Percentiles rank a stretch among this genome's conserved stretches.
Evolutionary conservation across 1,284 basidiomycete species (phyloP).

Genomic region (Melampsora larici-populina): DNA sequence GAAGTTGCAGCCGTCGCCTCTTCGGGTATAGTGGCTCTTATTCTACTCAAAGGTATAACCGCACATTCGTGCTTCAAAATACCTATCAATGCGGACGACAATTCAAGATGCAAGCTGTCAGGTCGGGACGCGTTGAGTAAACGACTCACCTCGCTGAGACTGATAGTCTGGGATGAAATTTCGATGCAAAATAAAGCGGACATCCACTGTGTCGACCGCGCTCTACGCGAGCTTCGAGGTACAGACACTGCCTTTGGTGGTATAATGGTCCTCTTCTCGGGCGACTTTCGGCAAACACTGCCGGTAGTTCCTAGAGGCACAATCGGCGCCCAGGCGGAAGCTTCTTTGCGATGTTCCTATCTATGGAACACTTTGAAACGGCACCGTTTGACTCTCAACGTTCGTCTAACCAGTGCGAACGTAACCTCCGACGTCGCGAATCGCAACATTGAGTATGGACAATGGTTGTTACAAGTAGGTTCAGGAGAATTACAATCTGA

Average conservation of each 20-base stretch:
- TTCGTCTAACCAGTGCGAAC: no score
- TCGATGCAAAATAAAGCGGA: conserved; percentile 5
- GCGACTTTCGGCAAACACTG: no score
- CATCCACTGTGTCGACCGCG: conserved; percentile 18
- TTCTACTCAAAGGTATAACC: conserved; percentile 57
- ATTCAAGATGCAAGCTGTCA: not conserved
- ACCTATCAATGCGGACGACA: conserved; percentile 47
- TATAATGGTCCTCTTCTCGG: not conserved
- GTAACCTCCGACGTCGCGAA: no score
- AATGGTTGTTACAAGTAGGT: no score
- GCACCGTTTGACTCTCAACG: no score
- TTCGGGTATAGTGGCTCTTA: conserved; percentile 58
- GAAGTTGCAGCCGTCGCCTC: conserved; percentile 54
- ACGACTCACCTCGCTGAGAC: not conserved
- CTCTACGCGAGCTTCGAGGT: not conserved
- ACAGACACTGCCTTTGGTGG: not conserved
- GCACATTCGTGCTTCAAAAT: conserved; percentile 58
- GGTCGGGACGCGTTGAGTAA: not conserved
- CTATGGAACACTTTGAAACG: no score
- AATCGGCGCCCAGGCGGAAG: no score
- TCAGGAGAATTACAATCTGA: no score
- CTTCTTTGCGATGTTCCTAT: no score
- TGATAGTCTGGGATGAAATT: conserved; percentile 42
- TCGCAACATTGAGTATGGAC: no score
- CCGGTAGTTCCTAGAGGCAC: no score